Percentiles rank a stretch among this genome's conserved stretches.
These are phyloP conservation scores for Epichloe coenophiala DNA, from an alignment of 2,329 filamentous ascomycete genomes.

Conservation along the genomic window DNA sequence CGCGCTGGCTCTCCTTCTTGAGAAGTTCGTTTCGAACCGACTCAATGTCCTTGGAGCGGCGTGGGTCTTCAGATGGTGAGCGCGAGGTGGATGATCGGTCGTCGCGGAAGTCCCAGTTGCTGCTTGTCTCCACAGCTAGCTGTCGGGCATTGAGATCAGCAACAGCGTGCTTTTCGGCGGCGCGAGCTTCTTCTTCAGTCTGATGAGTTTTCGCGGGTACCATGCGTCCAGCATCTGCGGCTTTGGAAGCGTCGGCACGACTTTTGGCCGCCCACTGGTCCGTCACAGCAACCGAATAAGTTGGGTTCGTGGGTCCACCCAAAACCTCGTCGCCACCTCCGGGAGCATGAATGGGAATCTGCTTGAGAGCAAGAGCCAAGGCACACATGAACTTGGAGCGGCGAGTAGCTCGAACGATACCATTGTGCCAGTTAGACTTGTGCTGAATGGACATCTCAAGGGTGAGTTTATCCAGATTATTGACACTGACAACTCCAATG, in stretches of 20 bases:
- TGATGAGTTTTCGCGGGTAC: conserved; percentile 32
- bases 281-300: conserved; percentile 65
- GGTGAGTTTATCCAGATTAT: conserved; percentile 76
- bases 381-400: conserved; percentile 97
- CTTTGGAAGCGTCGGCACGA: conserved; percentile 43
- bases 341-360: conserved; percentile 72
- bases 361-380: conserved; percentile 69
- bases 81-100: conserved; percentile 7
- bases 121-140: conserved; percentile 13
- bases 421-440: conserved; percentile 89
- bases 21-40: conserved; percentile 22
- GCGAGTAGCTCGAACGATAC: conserved; percentile 63
- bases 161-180: conserved; percentile 30
- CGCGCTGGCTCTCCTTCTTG: conserved; percentile 32
- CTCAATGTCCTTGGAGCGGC: conserved; percentile 25
- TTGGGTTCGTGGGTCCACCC: conserved; percentile 59
- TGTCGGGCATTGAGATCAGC: conserved; percentile 29
- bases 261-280: conserved; percentile 53
- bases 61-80: conserved; percentile 21
- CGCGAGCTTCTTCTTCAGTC: conserved; percentile 14
- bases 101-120: conserved; percentile 10
- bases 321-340: conserved; percentile 54
- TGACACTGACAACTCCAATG: conserved; percentile 65
- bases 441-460: conserved; percentile 76
- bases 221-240: conserved; percentile 53